Base-by-base conservation (phyloP, 2,329 filamentous ascomycete species). In the Phyllachora maydis region DNA sequence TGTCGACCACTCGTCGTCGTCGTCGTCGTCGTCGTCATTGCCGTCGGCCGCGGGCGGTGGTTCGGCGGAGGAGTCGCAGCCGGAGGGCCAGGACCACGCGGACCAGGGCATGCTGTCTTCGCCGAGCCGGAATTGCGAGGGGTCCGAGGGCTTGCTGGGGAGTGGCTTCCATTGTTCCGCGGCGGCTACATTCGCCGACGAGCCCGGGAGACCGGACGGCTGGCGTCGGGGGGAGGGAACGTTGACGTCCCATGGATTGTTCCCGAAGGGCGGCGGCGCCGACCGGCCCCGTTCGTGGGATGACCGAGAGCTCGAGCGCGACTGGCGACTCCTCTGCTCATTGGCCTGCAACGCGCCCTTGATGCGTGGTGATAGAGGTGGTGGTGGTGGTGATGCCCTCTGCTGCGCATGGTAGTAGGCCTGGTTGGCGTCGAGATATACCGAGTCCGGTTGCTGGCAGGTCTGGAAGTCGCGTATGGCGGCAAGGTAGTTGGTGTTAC, bases 41-140 rank as follows among this genome's bases (percentile, higher is more conserved):
- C 38, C 37, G 7, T 42, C 34, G 13, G 30, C 35, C 11, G 28
- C 34, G 3, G 40, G 35, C 11, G 39, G 32, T n/a, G n/a, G n/a
- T n/a, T n/a, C n/a, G n/a, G n/a, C n/a, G n/a, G n/a, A n/a, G n/a
- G n/a, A n/a, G n/a, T n/a, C n/a, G n/a, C n/a, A n/a, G 25, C 31
- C 31, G 34, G 41, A 25, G 8, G 50, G 50, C 32, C 43, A 46
- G 4, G 41, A 40, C 28, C 41, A 47, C 1, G 42, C 34, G 8
- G 41, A 52, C 57, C 58, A 62, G 1, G 57, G 56, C 33, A 59
- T 40, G 3, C 43, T 46, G 12, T 54, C 52, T 23, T 59, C 54
- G 6, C 56, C 56, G 2, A 61, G 43, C 5, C 53, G 46, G 23
- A 46, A 56, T 11, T 38, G 36, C 3, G 41, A 37, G 2, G 47